Percentiles rank a stretch among this genome's conserved stretches.
Evolutionary conservation across 1,284 basidiomycete genomes (phyloP).

Genomic region (Porogramme epimiltina): DNA sequence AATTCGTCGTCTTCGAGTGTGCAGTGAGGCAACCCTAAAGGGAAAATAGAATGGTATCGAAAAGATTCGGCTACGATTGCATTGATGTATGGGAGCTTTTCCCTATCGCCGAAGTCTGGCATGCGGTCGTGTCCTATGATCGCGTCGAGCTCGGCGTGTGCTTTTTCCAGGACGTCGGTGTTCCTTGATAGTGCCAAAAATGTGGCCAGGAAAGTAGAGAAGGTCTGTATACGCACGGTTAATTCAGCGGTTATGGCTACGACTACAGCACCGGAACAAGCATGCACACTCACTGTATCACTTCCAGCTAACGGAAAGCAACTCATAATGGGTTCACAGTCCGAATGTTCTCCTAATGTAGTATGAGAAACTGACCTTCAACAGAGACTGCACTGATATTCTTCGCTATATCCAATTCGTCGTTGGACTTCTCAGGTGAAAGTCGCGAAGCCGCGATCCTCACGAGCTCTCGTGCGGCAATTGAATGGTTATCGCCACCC

Average conservation of each 20-base stretch:
- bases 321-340: background rate
- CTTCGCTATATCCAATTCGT: too few species aligned
- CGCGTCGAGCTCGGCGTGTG: slow-evolving; percentile 33
- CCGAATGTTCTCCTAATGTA: background rate
- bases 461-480: background rate
- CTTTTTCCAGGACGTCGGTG: slow-evolving; percentile 27
- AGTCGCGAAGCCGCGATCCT: background rate
- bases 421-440: too few species aligned
- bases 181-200: slow-evolving; percentile 19
- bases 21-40: slow-evolving; percentile 7
- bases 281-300: slow-evolving; percentile 11
- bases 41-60: slow-evolving; percentile 8
- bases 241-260: background rate
- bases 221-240: slow-evolving; percentile 19
- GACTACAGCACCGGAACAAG: background rate
- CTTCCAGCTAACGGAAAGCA: slow-evolving; percentile 3
- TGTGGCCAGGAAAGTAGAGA: slow-evolving; percentile 8
- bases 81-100: slow-evolving; percentile 23
- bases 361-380: slow-evolving; percentile 9
- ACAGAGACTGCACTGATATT: slow-evolving; percentile 3
- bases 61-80: slow-evolving; percentile 1
- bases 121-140: slow-evolving; percentile 29
- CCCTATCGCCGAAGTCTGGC: slow-evolving; percentile 6
- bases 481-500: background rate
- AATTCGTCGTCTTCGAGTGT: slow-evolving; percentile 9